Base-by-base conservation (phyloP, 192 early-diverging fungal species). In the Podila minutissima region DNA sequence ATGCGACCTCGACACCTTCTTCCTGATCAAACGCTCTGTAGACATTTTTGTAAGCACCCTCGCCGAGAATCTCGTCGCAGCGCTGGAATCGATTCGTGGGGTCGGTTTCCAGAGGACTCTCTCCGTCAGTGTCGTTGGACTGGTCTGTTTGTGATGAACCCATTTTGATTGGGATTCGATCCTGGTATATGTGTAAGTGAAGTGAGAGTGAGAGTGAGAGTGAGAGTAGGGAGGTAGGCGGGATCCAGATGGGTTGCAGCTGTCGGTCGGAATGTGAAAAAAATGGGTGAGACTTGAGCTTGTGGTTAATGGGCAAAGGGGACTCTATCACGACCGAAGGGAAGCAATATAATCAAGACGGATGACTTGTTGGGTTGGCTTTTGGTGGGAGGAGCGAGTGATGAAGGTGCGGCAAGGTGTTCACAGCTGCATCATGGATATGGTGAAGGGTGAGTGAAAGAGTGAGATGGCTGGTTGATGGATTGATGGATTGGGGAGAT, bases 1-100 rank as follows among this genome's bases (percentile, higher is more conserved):
- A 96, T n/a, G 94, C 94, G 7, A 96, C 94, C 82, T 96, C 94
- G 19, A 94, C 88, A 24, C 94, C 94, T 74, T 95, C 92, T 67
- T 96, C 94, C 61, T 91, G 88, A 69, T 96, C 94, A 81, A 94
- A 91, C 37, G 92, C 93, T 65, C 92, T 92, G 71, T 88, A 96
- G 26, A 96, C 94, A 62, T 90, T 86, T 71, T 96, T 96, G 74
- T 94, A 94, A 1, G 94, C 94, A 7, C 94, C 94, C 72, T 90
- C 91, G 58, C 94, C 94, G 3, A 95, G 86, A n/a, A 74, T 49
- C 28, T 83, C 82, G 38, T 64, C 74, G 58, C 87, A 89, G 11
- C 91, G 86, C 53, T 93, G 85, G 81, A 93, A 93, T 59, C 92
- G 84, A 59, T 88, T 87, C 26, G 90, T 83, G 26, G 91, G 91